Percentiles rank a stretch among this genome's conserved stretches.
These are phyloP conservation scores for Clarireedia homoeocarpa DNA, from an alignment of 2,329 filamentous ascomycete species.

Conservation along the genomic window DNA sequence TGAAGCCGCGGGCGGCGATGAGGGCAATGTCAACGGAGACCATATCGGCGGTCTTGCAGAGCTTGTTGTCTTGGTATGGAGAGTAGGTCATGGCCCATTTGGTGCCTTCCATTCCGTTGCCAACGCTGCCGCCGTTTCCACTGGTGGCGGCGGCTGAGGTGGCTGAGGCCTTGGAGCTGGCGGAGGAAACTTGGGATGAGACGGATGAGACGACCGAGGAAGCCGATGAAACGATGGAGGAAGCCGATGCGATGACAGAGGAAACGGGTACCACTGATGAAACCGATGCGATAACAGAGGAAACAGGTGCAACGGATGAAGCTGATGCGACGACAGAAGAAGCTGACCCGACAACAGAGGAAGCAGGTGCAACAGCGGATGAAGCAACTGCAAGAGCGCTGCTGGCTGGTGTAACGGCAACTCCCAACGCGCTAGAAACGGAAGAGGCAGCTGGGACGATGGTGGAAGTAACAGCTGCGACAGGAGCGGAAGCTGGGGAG, in stretches of 20 bases:
- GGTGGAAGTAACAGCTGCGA: conserved; percentile 22
- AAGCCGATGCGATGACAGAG: conserved; percentile 21
- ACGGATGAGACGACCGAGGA: conserved; percentile 22
- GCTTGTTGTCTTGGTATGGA: conserved; percentile 52
- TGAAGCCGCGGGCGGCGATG: conserved; percentile 62
- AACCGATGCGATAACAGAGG: conserved; percentile 8
- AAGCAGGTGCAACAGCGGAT: conserved; percentile 12
- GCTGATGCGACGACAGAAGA: conserved; percentile 12
- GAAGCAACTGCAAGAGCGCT: conserved; percentile 11
- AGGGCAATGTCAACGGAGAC: conserved; percentile 52
- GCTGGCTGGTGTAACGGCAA: conserved; percentile 12
- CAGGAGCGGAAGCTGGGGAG: not conserved
- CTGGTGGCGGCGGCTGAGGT: conserved; percentile 45
- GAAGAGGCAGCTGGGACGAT: conserved; percentile 15
- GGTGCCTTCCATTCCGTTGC: conserved; percentile 13
- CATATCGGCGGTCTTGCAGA: conserved; percentile 56
- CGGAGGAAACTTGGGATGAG: conserved; percentile 31
- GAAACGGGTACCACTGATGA: conserved; percentile 22
- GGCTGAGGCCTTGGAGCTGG: conserved; percentile 3
- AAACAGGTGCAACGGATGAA: conserved; percentile 30
- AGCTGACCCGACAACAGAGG: conserved; percentile 11
- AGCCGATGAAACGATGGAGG: conserved; percentile 21
- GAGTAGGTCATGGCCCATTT: conserved; percentile 75
- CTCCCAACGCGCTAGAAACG: conserved; percentile 17
- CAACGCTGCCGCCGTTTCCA: conserved; percentile 14